Evolutionary conservation across 2,329 filamentous ascomycete species (phyloP).

Genomic region (Tolypocladium tundrense): DNA sequence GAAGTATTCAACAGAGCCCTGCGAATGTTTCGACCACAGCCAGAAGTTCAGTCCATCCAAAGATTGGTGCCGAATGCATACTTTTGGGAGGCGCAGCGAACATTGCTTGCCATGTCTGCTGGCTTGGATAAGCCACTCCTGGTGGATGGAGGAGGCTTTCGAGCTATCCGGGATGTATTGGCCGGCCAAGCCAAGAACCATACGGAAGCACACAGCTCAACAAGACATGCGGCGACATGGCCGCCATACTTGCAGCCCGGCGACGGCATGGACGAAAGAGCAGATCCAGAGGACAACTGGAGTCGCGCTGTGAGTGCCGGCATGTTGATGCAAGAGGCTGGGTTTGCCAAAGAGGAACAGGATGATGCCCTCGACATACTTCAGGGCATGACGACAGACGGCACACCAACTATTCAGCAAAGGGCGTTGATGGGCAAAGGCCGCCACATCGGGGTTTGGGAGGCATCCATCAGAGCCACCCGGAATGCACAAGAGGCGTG

Average conservation of each 20-base stretch:
- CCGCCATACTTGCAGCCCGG: slow-evolving; percentile 48
- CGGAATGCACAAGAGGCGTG: slow-evolving; percentile 53
- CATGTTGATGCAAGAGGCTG: slow-evolving; percentile 44
- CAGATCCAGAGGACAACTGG: slow-evolving; percentile 38
- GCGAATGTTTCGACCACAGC: slow-evolving; percentile 14
- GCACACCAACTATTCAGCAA: slow-evolving; percentile 47
- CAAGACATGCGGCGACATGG: slow-evolving; percentile 43
- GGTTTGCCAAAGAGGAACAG: slow-evolving; percentile 35
- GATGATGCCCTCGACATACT: slow-evolving; percentile 42
- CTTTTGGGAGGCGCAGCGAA: slow-evolving; percentile 46
- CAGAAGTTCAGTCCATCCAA: slow-evolving; percentile 12
- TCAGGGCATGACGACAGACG: slow-evolving; percentile 39
- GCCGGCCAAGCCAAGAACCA: slow-evolving; percentile 41
- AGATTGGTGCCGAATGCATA: slow-evolving; percentile 18
- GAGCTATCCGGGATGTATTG: slow-evolving; percentile 43
- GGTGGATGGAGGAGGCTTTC: slow-evolving; percentile 41
- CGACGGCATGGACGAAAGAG: slow-evolving; percentile 49
- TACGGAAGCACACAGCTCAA: slow-evolving; percentile 36
- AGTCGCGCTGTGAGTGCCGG: slow-evolving; percentile 44
- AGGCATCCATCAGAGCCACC: slow-evolving; percentile 45
- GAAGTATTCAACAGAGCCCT: slow-evolving; percentile 20
- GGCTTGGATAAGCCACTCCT: slow-evolving; percentile 35
- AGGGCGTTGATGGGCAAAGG: slow-evolving; percentile 10
- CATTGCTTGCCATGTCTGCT: slow-evolving; percentile 41
- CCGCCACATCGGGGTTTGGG: slow-evolving; percentile 32